Base-by-base conservation (phyloP, 805 yeast species). In the Candida methanosorbosa region DNA sequence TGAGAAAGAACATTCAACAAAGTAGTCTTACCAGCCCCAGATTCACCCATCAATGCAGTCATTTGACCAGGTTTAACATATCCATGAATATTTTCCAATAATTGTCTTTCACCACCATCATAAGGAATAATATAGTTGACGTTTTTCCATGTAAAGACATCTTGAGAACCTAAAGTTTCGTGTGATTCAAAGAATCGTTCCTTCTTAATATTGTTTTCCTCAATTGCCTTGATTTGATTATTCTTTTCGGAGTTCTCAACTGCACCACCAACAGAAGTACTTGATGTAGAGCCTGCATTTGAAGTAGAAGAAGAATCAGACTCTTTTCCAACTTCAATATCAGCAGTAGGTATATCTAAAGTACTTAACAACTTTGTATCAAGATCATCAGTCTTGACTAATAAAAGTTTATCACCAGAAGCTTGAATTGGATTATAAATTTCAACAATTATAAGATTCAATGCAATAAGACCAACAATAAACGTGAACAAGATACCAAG, bases 11-110 rank as follows among this genome's bases (percentile, higher is more conserved):
- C 67, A 45, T 74, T 73, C 38, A 74, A 58, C 33, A 74, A 53
- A 5, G 81, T 74, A 0, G 80, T 74, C 49, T 74, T 74, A 46
- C 80, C 81, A 15, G 80, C 80, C 43, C 81, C 81, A 2, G 78
- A 71, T 45, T 71, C 79, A 38, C 81, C 81, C 77, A 73, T 74
- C 29, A 74, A 54, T 2, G 81, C 80, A 17, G 79, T 74, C 47
- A 73, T 52, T 6, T 69, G 63, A 30, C 80, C 81, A 2, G 81
- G 78, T 24, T 58, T 53, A 45, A 64, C 61, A 49, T 56, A 65
- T 21, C 72, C 72, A 30, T 63, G 63, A 36, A 66, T 56, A 38
- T 64, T 46, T 38, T 65, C 64, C 49, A 75, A 56, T 39, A 72
- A 49, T 35, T 57, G 57, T 22, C 69, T 49, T 16, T 59, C 52